phyloP scores from a whole-genome alignment of 148 eudicot species.

The Persicaria tinctoria region DNA sequence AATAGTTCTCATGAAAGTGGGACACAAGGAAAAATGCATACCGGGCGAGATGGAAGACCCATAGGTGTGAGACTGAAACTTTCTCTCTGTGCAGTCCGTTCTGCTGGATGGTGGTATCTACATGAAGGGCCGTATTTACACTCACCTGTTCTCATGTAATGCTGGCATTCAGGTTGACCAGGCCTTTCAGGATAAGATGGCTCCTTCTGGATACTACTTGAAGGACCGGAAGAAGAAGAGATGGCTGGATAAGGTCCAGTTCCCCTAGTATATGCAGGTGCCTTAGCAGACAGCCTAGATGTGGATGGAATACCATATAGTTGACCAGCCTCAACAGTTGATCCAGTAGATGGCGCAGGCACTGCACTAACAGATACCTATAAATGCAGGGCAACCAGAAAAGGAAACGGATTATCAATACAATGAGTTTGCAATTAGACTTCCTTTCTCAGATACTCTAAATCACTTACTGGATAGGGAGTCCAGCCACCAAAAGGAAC shows the following conservation, averaged over 20 bases:
- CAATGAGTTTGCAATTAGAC: not conserved
- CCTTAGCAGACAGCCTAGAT: conserved; percentile 44
- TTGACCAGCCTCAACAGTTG: conserved; percentile 23
- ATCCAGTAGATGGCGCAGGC: conserved; percentile 38
- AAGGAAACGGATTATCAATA: not conserved
- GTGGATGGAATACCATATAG: conserved; percentile 51
- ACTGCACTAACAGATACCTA: conserved; percentile 57
- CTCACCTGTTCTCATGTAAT: conserved; percentile 82
- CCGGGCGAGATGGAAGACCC: conserved; percentile 93
- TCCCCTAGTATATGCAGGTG: conserved; percentile 16
- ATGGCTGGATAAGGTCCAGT: conserved; percentile 18
- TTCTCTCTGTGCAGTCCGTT: conserved; percentile 31
- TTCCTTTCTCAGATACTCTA: not conserved
- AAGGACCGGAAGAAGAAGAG: conserved; percentile 34
- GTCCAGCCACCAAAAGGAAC: conserved; percentile 81
- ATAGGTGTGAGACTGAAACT: conserved; percentile 52
- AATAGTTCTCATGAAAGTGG: not conserved
- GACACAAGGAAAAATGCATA: conserved; percentile 22
- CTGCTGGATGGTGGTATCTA: conserved; percentile 84
- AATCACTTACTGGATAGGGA: conserved; percentile 63
- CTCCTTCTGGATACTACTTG: conserved; percentile 52
- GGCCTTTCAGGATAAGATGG: conserved; percentile 81
- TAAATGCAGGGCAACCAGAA: conserved; percentile 2
- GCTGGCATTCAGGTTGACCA: conserved; percentile 87
- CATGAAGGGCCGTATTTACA: conserved; percentile 91